Evolutionary conservation across 2,329 filamentous ascomycete species (phyloP), one percentile per base, ranked within the genome.

Genomic region (Fusarium veterinarium): DNA sequence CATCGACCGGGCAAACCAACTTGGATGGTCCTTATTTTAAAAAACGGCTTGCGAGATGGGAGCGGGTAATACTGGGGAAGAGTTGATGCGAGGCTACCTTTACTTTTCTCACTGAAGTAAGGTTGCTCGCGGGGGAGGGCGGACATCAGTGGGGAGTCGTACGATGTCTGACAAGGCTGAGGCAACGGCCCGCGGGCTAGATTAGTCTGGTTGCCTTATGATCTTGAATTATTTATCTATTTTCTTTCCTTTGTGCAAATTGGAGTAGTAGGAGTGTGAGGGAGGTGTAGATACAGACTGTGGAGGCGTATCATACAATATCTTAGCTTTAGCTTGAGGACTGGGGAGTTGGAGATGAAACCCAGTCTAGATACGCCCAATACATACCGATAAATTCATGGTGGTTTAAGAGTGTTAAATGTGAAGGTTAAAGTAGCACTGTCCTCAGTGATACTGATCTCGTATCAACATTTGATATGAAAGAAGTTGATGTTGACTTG

Each of bases 61-160:
- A 63, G 73, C 76, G 76, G 76, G 73, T 78, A 78, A 78, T 74
- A 78, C 63, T 77, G 76, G 76, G 64, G 76, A 77, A 71, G 61
- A 73, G 35, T 20, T 56, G 72, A 72, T 77, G 76, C 74, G 74
- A 77, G 67, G 74, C 76, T 77, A 77, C 71, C 55, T 68, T 35
- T 77, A 77, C 71, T 55, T 71, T 59, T 52, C 64, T 69, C 41
- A 62, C 41, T 61, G 69, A 62, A 62, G 72, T 64, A 69, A 72
- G 71, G 55, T 68, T 61, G 56, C 68, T 75, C 69, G 75, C 53
- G 69, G 62, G 70, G 71, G 58, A 64, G 62, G 55, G 52, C 67
- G 69, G 58, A 69, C 75, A 75, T 70, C 65, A 41, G 75, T 77
- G 75, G 75, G 73, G 75, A 77, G 73, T 78, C 62, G 76, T 78